Base-by-base conservation (phyloP, 148 eudicot species). In the Euryodendron excelsum region DNA sequence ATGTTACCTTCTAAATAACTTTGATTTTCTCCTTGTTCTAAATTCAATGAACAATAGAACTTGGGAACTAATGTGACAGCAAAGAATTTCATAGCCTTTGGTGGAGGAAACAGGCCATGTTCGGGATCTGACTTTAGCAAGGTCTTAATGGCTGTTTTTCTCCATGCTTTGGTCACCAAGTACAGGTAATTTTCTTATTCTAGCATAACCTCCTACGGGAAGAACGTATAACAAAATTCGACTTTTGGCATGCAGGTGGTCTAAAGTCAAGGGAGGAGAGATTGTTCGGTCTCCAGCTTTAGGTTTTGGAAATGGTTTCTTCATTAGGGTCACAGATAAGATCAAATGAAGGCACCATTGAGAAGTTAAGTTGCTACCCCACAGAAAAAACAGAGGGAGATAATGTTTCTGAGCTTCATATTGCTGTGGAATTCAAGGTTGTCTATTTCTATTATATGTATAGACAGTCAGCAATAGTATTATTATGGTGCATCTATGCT, bases 91-190 rank as follows among this genome's bases (percentile, higher is more conserved):
- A 60, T 23, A 23, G 13, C 64, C 30, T 60, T 60, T 60, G 64
- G 33, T 60, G 64, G 64, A 60, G 33, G 64, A 60, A 10, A 13
- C n/a, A 60, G 64, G 64, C 64, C n/a, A 60, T 60, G 64, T 60
- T 28, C 64, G 10, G 64, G 64, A 10, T 28, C 64, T 23, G 64
- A 60, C n/a, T 8, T 60, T 27, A 60, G 64, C 30, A 60, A 60
- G 27, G 28, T 60, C 13, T 23, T 60, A 23, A 6, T 60, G 64
- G 12, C 64, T 27, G 3, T 27, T 2, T 60, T 5, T 25, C 25
- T 60, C 30, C 64, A 60, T 60, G 31, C 10, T 6, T 25, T 60
- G 30, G 64, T 60, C 64, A 60, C 64, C 64, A 60, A 60, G 23
- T 60, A 60, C 30, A 60, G 64, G 64, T 60, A 60, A 59, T 4